A percentile compares a stretch with the other conserved stretches of the same genome.
These are phyloP conservation scores for Debaryomyces psychrophilus DNA, from an alignment of 1,139 yeast species.

Conservation along the genomic window DNA sequence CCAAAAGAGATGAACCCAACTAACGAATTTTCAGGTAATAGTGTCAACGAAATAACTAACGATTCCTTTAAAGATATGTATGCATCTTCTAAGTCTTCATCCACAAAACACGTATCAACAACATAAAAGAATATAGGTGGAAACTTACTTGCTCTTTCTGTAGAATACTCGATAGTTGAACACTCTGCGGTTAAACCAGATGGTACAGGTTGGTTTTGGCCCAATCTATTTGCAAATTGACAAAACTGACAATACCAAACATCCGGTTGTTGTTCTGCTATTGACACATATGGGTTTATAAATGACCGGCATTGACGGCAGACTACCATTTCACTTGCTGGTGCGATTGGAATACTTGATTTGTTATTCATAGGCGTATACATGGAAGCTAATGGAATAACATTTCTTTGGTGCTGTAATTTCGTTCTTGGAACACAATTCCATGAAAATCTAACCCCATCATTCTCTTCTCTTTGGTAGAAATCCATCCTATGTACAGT, in stretches of 20 bases:
- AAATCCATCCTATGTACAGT: constrained; percentile 50
- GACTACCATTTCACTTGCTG: constrained; percentile 28
- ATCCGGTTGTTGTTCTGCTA: constrained; percentile 31
- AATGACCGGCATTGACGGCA: constrained; percentile 67
- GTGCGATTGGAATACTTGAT: constrained; percentile 47
- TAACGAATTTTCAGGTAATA: constrained; percentile 62
- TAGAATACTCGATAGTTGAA: constrained; percentile 63
- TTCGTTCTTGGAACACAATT: constrained; percentile 71
- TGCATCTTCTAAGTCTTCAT: constrained; percentile 41
- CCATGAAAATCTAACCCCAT: constrained; percentile 93
- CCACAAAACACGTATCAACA: constrained; percentile 67
- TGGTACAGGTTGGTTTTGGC: constrained; percentile 27
- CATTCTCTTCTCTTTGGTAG: constrained; percentile 82
- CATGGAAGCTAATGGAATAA: constrained; percentile 64
- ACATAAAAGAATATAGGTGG: constrained; percentile 63
- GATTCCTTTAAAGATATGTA: constrained; percentile 57
- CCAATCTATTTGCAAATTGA: constrained; percentile 53
- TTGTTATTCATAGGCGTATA: constrained; percentile 68
- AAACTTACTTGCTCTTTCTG: constrained; percentile 45
- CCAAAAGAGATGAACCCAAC: constrained; percentile 67
- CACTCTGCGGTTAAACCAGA: constrained; percentile 41
- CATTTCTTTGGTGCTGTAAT: constrained; percentile 58
- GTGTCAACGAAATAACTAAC: constrained; percentile 52
- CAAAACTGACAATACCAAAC: constrained; percentile 72
- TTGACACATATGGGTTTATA: constrained; percentile 56